A percentile compares a stretch with the other conserved stretches of the same genome.
These are phyloP conservation scores for Podila epicladia DNA, from an alignment of 192 early-diverging fungal species.

Conservation along the genomic window DNA sequence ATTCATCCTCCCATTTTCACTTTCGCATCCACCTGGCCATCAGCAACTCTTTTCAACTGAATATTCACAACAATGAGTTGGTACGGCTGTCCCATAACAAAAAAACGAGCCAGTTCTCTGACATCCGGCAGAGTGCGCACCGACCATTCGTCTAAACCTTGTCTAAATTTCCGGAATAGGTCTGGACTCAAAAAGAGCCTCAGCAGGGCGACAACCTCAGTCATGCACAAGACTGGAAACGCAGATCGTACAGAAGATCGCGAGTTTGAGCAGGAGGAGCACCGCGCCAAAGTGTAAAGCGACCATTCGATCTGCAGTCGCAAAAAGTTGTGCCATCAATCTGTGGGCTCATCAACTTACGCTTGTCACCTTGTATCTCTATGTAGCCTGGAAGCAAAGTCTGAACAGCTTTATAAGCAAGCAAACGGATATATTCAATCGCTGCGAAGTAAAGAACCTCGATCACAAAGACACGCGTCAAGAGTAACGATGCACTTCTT, in stretches of 20 bases:
- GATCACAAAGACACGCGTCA: neutral
- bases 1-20: too few species aligned
- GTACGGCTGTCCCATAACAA: too few species aligned
- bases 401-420: slow-evolving; percentile 87
- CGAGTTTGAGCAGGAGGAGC: slow-evolving; percentile 86
- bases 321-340: too few species aligned
- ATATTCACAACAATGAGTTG: too few species aligned
- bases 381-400: slow-evolving; percentile 81
- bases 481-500: neutral
- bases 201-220: slow-evolving; percentile 74
- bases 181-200: slow-evolving; percentile 87
- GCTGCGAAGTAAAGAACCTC: slow-evolving; percentile 67
- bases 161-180: slow-evolving; percentile 47
- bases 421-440: slow-evolving; percentile 93
- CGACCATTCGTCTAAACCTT: too few species aligned
- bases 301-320: neutral
- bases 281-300: slow-evolving; percentile 69
- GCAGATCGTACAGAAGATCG: slow-evolving; percentile 83
- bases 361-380: neutral
- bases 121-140: too few species aligned
- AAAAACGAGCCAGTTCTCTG: too few species aligned
- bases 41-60: too few species aligned
- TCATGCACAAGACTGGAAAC: slow-evolving; percentile 67
- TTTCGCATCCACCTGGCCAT: too few species aligned
- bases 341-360: neutral